Evolutionary conservation across 495 filamentous ascomycete genomes (phyloP).

Genomic region (Tuber aestivum): DNA sequence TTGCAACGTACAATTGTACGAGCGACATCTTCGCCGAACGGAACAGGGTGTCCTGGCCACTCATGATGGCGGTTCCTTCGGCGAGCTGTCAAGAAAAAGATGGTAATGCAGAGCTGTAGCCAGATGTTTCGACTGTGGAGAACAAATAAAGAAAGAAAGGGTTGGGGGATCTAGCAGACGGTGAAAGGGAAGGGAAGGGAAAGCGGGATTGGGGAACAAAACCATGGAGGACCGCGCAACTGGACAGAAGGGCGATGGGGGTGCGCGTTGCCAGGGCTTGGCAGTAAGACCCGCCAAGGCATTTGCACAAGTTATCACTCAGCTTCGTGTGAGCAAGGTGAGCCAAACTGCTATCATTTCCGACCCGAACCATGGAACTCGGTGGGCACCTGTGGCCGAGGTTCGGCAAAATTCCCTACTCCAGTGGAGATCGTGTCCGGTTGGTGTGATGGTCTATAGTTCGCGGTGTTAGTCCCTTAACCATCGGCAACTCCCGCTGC

Average conservation of each 20-base stretch:
- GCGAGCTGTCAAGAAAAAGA: background rate
- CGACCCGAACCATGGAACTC: background rate
- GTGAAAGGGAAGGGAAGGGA: background rate
- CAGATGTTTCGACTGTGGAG: background rate
- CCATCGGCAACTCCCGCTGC: too few species aligned
- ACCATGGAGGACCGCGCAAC: background rate
- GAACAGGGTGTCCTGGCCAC: constrained; percentile 81
- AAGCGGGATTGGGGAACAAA: background rate
- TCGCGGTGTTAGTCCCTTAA: background rate
- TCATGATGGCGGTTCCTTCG: constrained; percentile 47
- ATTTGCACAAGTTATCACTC: background rate
- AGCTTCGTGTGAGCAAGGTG: background rate
- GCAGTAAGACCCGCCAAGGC: background rate
- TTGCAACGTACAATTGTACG: constrained; percentile 97
- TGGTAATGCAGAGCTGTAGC: background rate
- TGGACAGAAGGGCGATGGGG: background rate
- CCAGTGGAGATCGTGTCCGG: background rate
- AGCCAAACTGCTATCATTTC: background rate
- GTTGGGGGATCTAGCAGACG: background rate
- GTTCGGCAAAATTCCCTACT: too few species aligned
- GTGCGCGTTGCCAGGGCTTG: too few species aligned
- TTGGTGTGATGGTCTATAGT: background rate
- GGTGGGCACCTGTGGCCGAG: background rate
- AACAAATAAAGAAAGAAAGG: background rate
- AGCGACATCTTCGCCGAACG: constrained; percentile 99